Conservation (phyloP, 805 yeast genomes). For the Schizosaccharomyces osmophilus region DNA sequence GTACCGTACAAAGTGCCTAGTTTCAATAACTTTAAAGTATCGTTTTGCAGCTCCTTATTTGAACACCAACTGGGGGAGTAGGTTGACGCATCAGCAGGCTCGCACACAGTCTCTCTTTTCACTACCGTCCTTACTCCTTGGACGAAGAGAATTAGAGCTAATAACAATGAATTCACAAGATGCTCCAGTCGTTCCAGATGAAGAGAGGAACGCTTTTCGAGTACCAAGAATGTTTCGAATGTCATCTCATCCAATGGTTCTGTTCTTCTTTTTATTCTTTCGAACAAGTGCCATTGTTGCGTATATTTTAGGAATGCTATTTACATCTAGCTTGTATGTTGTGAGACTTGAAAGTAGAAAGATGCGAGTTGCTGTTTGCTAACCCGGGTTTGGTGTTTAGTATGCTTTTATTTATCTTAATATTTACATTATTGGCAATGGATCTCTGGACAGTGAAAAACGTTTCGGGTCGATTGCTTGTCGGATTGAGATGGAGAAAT, state of each 20-base stretch:
- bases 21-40: too few relatives aligned
- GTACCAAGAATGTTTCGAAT: conserved; percentile 6
- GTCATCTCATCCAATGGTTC: conserved; percentile 67
- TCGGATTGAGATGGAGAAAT: conserved; percentile 90
- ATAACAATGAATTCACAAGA: not conserved
- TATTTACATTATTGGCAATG: conserved; percentile 52
- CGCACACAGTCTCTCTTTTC: too few relatives aligned
- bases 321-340: conserved; percentile 31
- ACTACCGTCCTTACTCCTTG: not conserved
- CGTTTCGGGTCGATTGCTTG: conserved; percentile 68
- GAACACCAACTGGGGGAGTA: too few relatives aligned
- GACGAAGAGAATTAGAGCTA: not conserved
- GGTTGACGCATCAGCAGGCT: too few relatives aligned
- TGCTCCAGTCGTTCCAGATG: not conserved
- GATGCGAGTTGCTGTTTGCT: not conserved
- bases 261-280: conserved; percentile 28
- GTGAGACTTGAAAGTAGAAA: not conserved
- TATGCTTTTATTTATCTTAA: conserved; percentile 53
- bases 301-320: conserved; percentile 46
- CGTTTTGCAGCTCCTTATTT: too few relatives aligned
- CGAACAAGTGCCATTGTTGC: conserved; percentile 29
- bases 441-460: conserved; percentile 91
- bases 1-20: too few relatives aligned
- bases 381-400: conserved; percentile 7
- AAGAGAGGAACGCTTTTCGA: not conserved